These are phyloP conservation scores for Geotrichum australiense DNA, from an alignment of 1,139 yeast genomes.

Conservation along the genomic window DNA sequence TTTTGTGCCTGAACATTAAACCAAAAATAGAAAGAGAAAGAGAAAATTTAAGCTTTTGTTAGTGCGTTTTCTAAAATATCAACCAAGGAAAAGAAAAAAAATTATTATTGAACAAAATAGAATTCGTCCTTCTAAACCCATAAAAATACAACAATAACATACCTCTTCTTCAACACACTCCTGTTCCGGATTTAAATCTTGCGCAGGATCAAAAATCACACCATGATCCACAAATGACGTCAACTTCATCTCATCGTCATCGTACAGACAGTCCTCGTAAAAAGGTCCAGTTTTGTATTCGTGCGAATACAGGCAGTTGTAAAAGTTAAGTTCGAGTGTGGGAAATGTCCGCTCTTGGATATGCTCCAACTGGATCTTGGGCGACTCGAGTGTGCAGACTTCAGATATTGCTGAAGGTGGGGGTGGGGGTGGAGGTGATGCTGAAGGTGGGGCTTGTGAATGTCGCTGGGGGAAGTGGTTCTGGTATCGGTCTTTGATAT, in stretches of 20 bases:
- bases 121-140: too few relatives aligned
- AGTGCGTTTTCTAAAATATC: too few relatives aligned
- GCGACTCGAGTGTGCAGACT: background rate
- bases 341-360: constrained; percentile 13
- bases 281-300: constrained; percentile 16
- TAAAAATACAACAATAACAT: background rate
- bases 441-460: background rate
- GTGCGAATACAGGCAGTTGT: constrained; percentile 8
- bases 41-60: too few relatives aligned
- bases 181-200: too few relatives aligned
- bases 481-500: constrained; percentile 2
- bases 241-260: constrained; percentile 18
- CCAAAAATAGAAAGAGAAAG: too few relatives aligned
- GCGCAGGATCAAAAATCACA: constrained; percentile 10
- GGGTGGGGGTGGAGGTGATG: background rate
- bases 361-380: constrained; percentile 3
- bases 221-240: constrained; percentile 12
- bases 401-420: background rate
- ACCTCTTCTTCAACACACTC: background rate
- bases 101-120: constrained; percentile 1
- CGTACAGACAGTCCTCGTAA: constrained; percentile 17
- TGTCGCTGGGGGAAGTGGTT: background rate
- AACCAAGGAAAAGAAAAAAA: too few relatives aligned
- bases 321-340: constrained; percentile 10
- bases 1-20: too few relatives aligned